These are phyloP conservation scores for Chaetomium olivaceum DNA, from an alignment of 2,329 filamentous ascomycete species.

Conservation along the genomic window DNA sequence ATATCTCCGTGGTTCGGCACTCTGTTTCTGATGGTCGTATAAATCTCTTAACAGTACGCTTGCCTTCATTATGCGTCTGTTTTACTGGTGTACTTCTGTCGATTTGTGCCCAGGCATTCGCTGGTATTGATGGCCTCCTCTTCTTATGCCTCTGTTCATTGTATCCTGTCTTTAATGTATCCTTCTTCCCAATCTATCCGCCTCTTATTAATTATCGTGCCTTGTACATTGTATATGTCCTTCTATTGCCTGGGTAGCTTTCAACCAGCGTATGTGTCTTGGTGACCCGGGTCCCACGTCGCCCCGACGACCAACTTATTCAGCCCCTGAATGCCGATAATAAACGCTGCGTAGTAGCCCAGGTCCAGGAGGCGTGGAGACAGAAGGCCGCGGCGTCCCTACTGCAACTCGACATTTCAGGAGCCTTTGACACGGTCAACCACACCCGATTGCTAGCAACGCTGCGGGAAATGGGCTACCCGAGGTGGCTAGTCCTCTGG, in stretches of 20 bases:
- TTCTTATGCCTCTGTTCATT: not conserved
- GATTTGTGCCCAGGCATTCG: no score
- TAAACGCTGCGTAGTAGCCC: not conserved
- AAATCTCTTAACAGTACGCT: not conserved
- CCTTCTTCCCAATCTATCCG: not conserved
- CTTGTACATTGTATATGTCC: not conserved
- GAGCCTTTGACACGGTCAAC: no score
- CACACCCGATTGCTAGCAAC: no score
- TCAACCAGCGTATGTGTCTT: not conserved
- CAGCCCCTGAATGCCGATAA: conserved; percentile 5
- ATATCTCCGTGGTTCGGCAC: no score
- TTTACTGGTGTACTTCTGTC: no score
- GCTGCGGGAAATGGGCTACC: no score
- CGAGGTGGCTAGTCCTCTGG: no score
- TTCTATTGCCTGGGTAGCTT: not conserved
- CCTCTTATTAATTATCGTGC: no score
- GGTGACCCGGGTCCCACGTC: not conserved
- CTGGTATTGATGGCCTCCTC: not conserved
- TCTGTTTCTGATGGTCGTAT: not conserved
- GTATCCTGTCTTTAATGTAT: not conserved
- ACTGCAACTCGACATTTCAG: no score
- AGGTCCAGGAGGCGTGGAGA: no score
- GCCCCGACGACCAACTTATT: not conserved
- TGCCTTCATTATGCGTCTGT: no score
- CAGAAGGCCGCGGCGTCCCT: no score